Percentiles rank a stretch among this genome's conserved stretches.
phyloP scores from a whole-genome alignment of 305 asterid genomes.

The Plantago coronopus region DNA sequence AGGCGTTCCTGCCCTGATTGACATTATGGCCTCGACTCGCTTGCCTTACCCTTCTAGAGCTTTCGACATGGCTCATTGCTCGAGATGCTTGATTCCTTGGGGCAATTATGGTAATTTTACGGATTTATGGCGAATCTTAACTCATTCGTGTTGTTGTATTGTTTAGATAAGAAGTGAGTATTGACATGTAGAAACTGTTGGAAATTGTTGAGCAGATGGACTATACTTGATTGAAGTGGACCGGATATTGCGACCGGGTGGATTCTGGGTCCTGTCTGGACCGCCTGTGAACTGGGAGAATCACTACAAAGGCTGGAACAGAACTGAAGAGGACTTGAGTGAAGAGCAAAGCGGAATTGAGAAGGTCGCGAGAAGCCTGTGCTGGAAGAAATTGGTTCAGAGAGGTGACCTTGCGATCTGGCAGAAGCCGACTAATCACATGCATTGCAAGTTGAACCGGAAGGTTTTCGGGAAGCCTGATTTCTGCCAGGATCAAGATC shows the following conservation, averaged over 20 bases:
- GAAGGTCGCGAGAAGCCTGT: conserved; percentile 64
- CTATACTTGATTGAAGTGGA: conserved; percentile 85
- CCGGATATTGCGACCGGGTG: conserved; percentile 87
- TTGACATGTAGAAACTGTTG: neutral
- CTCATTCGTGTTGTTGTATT: neutral
- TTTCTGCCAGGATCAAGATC: conserved; percentile 62
- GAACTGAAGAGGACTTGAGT: conserved; percentile 53
- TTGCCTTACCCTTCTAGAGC: conserved; percentile 90
- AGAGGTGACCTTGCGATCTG: conserved; percentile 74
- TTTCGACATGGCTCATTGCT: conserved; percentile 93
- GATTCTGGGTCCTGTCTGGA: conserved; percentile 92
- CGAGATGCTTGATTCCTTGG: conserved; percentile 96
- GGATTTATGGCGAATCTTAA: neutral
- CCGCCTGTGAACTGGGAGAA: conserved; percentile 89
- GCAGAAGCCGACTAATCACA: conserved; percentile 80
- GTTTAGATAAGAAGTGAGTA: neutral
- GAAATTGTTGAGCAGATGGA: conserved; percentile 50
- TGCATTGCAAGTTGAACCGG: conserved; percentile 60
- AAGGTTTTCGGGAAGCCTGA: conserved; percentile 64
- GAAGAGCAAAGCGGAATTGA: conserved; percentile 69
- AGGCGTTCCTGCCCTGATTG: conserved; percentile 89
- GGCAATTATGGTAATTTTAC: conserved; percentile 53
- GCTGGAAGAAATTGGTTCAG: conserved; percentile 84
- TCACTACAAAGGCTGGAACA: conserved; percentile 82
- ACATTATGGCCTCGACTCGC: conserved; percentile 67